Evolutionary conservation across 805 yeast species (phyloP), one percentile per base, ranked within the genome.

Genomic region (Ogataea wickerhamii): DNA sequence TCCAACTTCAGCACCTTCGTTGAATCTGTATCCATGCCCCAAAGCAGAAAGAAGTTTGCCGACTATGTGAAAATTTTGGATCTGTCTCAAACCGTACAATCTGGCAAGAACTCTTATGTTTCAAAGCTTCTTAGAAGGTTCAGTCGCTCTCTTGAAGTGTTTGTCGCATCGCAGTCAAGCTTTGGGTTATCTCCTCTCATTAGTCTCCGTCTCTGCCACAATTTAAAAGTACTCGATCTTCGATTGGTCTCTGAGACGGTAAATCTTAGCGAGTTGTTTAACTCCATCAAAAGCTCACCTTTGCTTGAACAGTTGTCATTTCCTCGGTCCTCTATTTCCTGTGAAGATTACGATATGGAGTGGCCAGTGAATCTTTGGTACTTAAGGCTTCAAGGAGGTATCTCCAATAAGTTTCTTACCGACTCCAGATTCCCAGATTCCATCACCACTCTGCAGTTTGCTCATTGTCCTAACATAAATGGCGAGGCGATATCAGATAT

Each of bases 91-190:
- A 87, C 89, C 33, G 78, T 88, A 43, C 98, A 93, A 60, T 73
- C 87, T 25, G 98, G 98, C 10, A 88, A 86, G 58, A 93, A 88
- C 61, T 91, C 97, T 4, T 83, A 71, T 58, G 87, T 91, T 10
- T 87, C 97, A 0, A 82, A 85, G 47, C 58, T 93, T 5, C 65
- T 93, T 38, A 76, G 95, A 52, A 70, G 96, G 28, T 85, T 96
- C 38, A 74, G 88, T 6, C 58, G 70, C 14, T 73, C 70, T 26
- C 64, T 93, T 34, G 74, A 78, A 45, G 66, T 70, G 8, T 88
- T 93, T 51, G 74, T 84, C 6, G 96, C 98, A 0, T 96, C 98
- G 3, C 98, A 91, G 56, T 82, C 97, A 22, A 83, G 94, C 64
- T 91, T 93, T 66, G 98, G 98, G 0, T 73, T 80, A 34, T 84